phyloP scores from a whole-genome alignment of 345 rosid genomes.

The Aquilaria sinensis region DNA sequence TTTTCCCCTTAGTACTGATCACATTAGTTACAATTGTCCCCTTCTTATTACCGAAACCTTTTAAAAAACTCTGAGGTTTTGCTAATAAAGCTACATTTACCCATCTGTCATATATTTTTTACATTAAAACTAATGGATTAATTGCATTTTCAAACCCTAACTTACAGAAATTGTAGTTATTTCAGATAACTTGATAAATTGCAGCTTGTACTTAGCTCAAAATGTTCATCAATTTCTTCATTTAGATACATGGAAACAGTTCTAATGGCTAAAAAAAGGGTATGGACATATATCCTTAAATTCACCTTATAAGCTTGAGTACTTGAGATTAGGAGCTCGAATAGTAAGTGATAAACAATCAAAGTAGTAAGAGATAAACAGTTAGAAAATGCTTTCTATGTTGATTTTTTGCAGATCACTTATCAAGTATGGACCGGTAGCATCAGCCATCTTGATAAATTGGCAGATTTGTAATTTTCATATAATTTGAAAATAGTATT shows the following conservation, averaged over 20 bases:
- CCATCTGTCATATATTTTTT: too few species aligned
- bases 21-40: too few species aligned
- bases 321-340: slow-evolving; percentile 72
- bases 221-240: slow-evolving; percentile 68
- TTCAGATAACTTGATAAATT: slow-evolving; percentile 45
- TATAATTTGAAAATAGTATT: too few species aligned
- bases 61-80: too few species aligned
- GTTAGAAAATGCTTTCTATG: slow-evolving; percentile 60
- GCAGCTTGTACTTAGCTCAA: slow-evolving; percentile 74
- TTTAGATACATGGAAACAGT: slow-evolving; percentile 85
- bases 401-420: slow-evolving; percentile 84
- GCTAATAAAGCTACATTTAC: too few species aligned
- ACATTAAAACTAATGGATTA: too few species aligned
- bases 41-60: too few species aligned
- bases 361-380: slow-evolving; percentile 66
- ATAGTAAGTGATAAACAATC: slow-evolving; percentile 68
- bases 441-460: slow-evolving; percentile 37
- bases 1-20: too few species aligned
- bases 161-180: too few species aligned
- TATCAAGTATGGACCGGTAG: slow-evolving; percentile 32
- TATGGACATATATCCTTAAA: slow-evolving; percentile 74
- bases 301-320: slow-evolving; percentile 81
- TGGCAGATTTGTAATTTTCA: too few species aligned
- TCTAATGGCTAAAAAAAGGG: slow-evolving; percentile 55
- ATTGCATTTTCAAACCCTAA: too few species aligned